Base-by-base conservation (phyloP, 805 yeast species). In the Blastobotrys terrestris region DNA sequence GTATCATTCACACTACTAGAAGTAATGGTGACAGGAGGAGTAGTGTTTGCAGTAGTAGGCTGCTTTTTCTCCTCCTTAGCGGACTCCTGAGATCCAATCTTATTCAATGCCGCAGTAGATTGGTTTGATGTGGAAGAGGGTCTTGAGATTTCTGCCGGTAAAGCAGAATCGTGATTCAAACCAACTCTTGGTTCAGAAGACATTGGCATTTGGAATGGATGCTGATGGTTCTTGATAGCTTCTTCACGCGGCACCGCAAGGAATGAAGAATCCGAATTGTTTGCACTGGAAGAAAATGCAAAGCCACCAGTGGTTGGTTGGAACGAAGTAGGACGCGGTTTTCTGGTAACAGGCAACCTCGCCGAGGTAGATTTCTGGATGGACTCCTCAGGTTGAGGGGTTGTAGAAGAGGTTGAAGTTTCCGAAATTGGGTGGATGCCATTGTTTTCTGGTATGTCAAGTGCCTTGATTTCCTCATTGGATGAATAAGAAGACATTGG, bases 301-400 rank as follows among this genome's bases (percentile, higher is more conserved):
- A 47, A 47, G 13, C 51, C 49, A 3, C 49, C 54, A 19, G 50
- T 31, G n/a, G 54, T 47, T 21, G 70, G 69, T 63, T 69, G 72
- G 63, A 60, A 69, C 7, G 71, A 67, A 21, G 69, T 65, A 7
- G 73, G 73, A 16, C 73, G 61, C 5, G 71, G 73, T 55, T 65
- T 69, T 42, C 64, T 47, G 3, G 63, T 55, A 13, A 48, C 53
- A 15, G 55, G 63, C 52, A 51, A 54, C 41, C 59, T 26, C 1
- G 47, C 22, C 14, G 53, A 35, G 7, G 52, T 6, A 20, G 39
- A 14, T 11, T 49, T 39, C 20, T 50, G n/a, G 16, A 44, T 42
- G 41, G 45, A 22, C 21, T 31, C 51, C 26, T 49, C 14, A 3
- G 18, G n/a, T 11, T 14, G 19, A n/a, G 50, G 43, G 3, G 44